phyloP scores from a whole-genome alignment of 176 grass and related monocot genomes.

The Aegilops umbellulata region DNA sequence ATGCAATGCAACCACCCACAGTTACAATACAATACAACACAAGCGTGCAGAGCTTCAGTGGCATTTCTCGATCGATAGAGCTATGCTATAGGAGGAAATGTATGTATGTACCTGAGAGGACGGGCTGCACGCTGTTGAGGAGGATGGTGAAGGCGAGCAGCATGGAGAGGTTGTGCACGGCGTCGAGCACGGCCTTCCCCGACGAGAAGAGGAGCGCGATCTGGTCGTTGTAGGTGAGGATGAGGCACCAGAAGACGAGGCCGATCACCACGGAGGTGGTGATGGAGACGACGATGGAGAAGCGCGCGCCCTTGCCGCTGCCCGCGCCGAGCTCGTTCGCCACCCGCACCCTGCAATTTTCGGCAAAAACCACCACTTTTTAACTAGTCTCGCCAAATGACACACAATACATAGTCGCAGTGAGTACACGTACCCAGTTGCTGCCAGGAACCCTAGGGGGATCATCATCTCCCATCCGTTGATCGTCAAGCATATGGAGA shows the following conservation, averaged over 20 bases:
- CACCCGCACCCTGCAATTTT: slow-evolving; percentile 39
- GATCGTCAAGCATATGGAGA: slow-evolving; percentile 76
- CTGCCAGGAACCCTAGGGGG: slow-evolving; percentile 75
- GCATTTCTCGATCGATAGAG: background rate
- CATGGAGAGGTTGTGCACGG: slow-evolving; percentile 33
- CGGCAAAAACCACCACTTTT: background rate
- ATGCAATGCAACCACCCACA: slow-evolving; percentile 17
- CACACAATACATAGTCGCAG: background rate
- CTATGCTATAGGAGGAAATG: background rate
- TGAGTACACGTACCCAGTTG: slow-evolving; percentile 51
- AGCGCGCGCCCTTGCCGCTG: slow-evolving; percentile 37
- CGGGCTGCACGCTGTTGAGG: slow-evolving; percentile 62
- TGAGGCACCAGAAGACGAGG: slow-evolving; percentile 47
- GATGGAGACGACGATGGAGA: slow-evolving; percentile 51
- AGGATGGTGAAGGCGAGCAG: slow-evolving; percentile 53
- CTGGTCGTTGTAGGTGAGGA: slow-evolving; percentile 42
- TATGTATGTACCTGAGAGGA: slow-evolving; percentile 36
- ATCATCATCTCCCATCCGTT: slow-evolving; percentile 91
- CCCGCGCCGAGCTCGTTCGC: slow-evolving; percentile 57
- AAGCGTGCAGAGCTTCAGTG: background rate
- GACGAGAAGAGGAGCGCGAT: slow-evolving; percentile 46
- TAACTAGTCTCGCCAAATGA: background rate
- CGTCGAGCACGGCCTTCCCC: slow-evolving; percentile 30
- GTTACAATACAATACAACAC: too few species aligned
- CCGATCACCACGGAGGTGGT: slow-evolving; percentile 45